These are phyloP conservation scores for Lachnellula suecica DNA, from an alignment of 2,329 filamentous ascomycete species.

Conservation along the genomic window DNA sequence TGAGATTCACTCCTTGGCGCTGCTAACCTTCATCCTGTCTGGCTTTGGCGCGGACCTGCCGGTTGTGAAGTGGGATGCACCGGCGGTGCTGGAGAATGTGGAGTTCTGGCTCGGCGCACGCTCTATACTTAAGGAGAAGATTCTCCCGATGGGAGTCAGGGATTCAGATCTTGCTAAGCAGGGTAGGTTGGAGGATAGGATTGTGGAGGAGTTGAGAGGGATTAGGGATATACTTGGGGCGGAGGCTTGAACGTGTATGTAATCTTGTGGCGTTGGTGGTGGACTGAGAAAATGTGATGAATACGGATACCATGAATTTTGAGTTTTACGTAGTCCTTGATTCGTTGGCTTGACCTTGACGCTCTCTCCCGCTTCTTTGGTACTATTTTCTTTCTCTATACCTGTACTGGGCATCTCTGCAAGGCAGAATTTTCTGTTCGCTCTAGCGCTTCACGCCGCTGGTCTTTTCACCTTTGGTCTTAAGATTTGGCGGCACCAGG, in stretches of 20 bases:
- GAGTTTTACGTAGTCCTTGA: no score
- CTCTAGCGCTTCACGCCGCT: no score
- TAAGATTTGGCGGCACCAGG: no score
- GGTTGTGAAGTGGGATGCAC: constrained; percentile 72
- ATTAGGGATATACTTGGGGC: background rate
- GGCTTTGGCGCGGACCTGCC: constrained; percentile 70
- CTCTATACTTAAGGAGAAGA: constrained; percentile 67
- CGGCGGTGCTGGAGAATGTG: constrained; percentile 73
- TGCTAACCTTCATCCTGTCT: constrained; percentile 72
- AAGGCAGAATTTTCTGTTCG: no score
- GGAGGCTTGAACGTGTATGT: background rate
- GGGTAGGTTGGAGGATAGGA: background rate
- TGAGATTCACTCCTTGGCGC: constrained; percentile 76
- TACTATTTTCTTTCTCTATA: no score
- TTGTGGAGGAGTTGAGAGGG: background rate
- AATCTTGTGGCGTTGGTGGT: no score
- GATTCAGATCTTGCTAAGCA: constrained; percentile 62
- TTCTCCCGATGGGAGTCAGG: constrained; percentile 70
- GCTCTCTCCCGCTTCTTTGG: no score
- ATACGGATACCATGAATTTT: no score
- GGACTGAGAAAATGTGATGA: no score
- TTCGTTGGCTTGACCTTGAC: no score
- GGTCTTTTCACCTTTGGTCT: no score
- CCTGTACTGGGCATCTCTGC: no score
- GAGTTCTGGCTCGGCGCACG: constrained; percentile 76